Evolutionary conservation across 306 rosid species (phyloP).

Genomic region (Vicia faba): DNA sequence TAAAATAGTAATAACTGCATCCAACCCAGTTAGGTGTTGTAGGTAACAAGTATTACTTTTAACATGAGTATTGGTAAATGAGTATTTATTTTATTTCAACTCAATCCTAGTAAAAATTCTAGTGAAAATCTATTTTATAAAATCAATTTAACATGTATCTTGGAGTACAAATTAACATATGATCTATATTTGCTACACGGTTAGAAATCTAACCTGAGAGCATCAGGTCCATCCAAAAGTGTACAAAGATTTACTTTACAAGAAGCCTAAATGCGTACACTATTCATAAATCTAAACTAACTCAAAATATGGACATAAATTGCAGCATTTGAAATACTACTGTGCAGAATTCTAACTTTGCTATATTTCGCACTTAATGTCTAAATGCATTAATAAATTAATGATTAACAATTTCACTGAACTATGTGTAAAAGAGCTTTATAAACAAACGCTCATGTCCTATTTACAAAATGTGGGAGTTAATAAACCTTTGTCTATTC

Average conservation of each 20-base stretch:
- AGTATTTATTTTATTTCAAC: no score
- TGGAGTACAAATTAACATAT: no score
- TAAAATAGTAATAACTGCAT: not conserved
- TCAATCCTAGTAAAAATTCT: no score
- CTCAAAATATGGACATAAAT: not conserved
- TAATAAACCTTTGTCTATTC: no score
- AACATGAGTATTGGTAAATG: not conserved
- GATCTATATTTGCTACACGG: not conserved
- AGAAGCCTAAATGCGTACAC: not conserved
- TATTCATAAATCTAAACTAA: not conserved
- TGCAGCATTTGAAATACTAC: not conserved
- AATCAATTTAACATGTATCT: no score
- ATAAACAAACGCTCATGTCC: no score
- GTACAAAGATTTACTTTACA: not conserved
- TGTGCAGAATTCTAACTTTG: not conserved
- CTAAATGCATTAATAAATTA: no score
- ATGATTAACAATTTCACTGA: no score
- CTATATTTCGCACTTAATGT: no score
- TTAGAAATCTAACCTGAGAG: not conserved
- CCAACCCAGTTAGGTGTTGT: not conserved
- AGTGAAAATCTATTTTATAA: no score
- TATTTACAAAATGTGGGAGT: no score
- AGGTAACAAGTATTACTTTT: not conserved
- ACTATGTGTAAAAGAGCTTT: no score
- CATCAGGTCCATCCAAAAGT: not conserved